Conservation (phyloP, 192 early-diverging fungal genomes). For the Coemansia sp. region DNA sequence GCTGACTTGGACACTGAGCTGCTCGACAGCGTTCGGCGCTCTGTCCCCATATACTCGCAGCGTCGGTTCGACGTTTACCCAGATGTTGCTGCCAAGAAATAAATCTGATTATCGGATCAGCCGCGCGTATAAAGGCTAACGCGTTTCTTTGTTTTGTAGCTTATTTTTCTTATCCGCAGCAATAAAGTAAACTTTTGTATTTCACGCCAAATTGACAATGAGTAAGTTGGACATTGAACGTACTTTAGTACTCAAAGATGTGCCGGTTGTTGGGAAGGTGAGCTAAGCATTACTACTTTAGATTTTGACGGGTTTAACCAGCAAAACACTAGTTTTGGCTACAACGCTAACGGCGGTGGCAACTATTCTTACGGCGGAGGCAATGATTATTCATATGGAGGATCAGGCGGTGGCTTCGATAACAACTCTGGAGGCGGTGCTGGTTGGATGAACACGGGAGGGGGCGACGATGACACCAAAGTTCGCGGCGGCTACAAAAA, state of each 20-base stretch:
- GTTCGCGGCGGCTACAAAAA: conserved; percentile 48
- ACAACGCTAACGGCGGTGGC: conserved; percentile 5
- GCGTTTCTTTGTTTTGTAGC: conserved; percentile 1
- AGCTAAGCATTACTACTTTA: conserved; percentile 4
- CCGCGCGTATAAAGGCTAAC: conserved; percentile 2
- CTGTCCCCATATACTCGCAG: conserved; percentile 77
- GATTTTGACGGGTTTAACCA: conserved; percentile 31
- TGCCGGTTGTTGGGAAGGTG: background rate
- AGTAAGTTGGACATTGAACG: conserved; percentile 4
- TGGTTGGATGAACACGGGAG: conserved; percentile 35
- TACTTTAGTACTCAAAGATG: background rate
- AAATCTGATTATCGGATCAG: background rate
- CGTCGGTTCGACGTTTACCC: conserved; percentile 88
- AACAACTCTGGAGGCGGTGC: conserved; percentile 7
- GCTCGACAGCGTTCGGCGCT: conserved; percentile 63
- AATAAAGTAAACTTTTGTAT: conserved; percentile 1
- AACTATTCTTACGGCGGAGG: background rate
- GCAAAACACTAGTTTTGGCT: conserved; percentile 10
- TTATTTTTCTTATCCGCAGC: background rate
- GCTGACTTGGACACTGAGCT: conserved; percentile 64
- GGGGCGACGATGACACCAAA: conserved; percentile 39
- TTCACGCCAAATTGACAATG: conserved; percentile 6
- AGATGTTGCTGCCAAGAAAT: conserved; percentile 56
- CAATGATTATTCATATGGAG: conserved; percentile 17
- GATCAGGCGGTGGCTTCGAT: conserved; percentile 9